These are phyloP conservation scores for Neofusicoccum cordaticola DNA, from an alignment of 2,329 filamentous ascomycete species.

Conservation along the genomic window DNA sequence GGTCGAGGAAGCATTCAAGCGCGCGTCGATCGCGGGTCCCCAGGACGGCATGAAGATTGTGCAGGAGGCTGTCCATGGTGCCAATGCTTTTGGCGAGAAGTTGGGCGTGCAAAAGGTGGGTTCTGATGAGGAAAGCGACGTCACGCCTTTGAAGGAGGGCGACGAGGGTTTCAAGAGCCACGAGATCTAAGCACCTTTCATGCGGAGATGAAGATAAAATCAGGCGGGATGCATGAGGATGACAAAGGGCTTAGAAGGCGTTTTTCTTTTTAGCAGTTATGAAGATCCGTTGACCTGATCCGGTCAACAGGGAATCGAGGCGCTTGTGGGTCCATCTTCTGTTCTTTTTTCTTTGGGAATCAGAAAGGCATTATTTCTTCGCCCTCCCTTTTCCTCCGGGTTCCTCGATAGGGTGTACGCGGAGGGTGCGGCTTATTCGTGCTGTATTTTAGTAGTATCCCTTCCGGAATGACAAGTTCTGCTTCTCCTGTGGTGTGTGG, in stretches of 20 bases:
- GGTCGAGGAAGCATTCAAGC: constrained; percentile 71
- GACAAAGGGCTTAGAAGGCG: constrained; percentile 12
- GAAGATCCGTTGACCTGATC: background rate
- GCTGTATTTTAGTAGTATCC: constrained; percentile 2
- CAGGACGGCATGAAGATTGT: constrained; percentile 34
- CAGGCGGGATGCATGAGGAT: constrained; percentile 1
- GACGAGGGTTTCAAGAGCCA: constrained; percentile 33
- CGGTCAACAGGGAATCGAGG: background rate
- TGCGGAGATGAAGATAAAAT: background rate
- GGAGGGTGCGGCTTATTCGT: background rate
- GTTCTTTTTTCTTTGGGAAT: background rate
- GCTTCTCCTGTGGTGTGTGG: background rate
- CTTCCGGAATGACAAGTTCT: background rate
- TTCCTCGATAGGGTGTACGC: background rate
- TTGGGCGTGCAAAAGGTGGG: constrained; percentile 18
- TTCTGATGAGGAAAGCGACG: constrained; percentile 19
- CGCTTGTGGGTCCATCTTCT: constrained; percentile 6
- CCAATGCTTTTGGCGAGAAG: constrained; percentile 16
- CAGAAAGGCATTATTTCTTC: constrained; percentile 1
- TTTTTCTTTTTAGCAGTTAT: constrained; percentile 1
- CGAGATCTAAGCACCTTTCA: constrained; percentile 28
- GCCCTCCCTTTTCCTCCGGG: background rate
- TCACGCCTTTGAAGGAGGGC: constrained; percentile 31
- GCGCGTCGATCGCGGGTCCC: constrained; percentile 40
- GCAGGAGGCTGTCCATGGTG: constrained; percentile 33